A percentile compares a stretch with the other conserved stretches of the same genome.
Conservation (phyloP, 1,284 basidiomycete genomes). For the Stereum hirsutum region DNA sequence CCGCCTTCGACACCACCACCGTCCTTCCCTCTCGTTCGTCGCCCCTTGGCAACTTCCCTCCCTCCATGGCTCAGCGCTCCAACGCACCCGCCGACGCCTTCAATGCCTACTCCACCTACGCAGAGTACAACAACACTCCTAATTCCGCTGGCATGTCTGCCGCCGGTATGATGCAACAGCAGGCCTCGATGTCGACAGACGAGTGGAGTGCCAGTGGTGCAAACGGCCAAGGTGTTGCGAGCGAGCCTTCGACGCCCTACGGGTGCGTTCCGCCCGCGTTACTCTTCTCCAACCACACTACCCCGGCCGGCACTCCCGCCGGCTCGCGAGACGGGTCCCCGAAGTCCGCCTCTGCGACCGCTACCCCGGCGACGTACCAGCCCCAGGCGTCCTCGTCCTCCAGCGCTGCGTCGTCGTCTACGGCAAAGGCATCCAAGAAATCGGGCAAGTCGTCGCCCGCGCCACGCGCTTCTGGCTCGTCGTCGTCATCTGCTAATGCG, state of each 20-base stretch:
- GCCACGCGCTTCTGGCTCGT: too few relatives aligned
- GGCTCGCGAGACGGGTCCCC: conserved; percentile 31
- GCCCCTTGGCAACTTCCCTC: conserved; percentile 12
- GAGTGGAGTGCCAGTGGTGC: conserved; percentile 17
- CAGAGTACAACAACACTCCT: too few relatives aligned
- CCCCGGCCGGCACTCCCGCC: conserved; percentile 30
- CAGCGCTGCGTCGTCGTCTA: not conserved
- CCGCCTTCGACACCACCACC: conserved; percentile 38
- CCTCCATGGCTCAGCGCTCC: conserved; percentile 11
- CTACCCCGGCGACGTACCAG: conserved; percentile 31
- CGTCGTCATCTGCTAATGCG: too few relatives aligned
- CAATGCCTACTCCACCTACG: conserved; percentile 40
- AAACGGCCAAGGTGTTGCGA: conserved; percentile 16
- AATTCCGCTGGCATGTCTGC: conserved; percentile 54
- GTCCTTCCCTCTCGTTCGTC: conserved; percentile 31
- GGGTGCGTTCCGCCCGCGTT: conserved; percentile 59
- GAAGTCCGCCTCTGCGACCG: conserved; percentile 12
- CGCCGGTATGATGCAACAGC: conserved; percentile 23
- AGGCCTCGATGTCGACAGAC: conserved; percentile 21
- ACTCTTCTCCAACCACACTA: conserved; percentile 31
- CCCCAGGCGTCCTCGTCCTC: too few relatives aligned
- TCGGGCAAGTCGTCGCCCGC: too few relatives aligned
- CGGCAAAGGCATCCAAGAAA: not conserved
- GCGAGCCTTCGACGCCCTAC: conserved; percentile 23
- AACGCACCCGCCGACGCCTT: conserved; percentile 21